Conservation (phyloP, 495 filamentous ascomycete species). For the Aspergillus avenaceus region DNA sequence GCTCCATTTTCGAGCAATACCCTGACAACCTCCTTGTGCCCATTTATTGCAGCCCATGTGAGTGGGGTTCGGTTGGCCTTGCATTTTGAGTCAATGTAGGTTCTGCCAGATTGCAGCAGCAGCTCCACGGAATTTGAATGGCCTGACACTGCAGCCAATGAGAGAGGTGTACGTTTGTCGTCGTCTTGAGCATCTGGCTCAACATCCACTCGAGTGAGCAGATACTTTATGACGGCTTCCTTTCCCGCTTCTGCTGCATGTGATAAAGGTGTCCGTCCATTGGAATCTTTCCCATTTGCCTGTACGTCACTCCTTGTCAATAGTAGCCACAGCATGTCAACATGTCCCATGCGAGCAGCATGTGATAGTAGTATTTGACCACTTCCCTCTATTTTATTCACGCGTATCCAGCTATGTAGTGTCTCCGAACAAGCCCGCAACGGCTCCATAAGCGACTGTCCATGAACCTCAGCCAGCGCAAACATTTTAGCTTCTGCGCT, state of each 20-base stretch:
- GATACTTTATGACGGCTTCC: constrained; percentile 1
- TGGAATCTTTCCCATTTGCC: background rate
- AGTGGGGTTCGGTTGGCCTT: background rate
- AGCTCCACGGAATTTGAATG: background rate
- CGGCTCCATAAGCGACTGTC: background rate
- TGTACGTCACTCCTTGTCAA: background rate
- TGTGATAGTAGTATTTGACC: background rate
- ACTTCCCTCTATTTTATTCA: background rate
- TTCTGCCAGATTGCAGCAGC: background rate
- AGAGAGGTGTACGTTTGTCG: background rate
- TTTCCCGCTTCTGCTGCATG: constrained; percentile 4
- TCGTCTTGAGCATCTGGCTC: background rate
- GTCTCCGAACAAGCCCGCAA: background rate
- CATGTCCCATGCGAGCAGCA: background rate
- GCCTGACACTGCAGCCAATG: background rate
- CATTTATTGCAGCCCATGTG: background rate
- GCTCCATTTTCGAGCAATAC: background rate
- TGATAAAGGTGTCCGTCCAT: constrained; percentile 2
- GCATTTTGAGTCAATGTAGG: background rate
- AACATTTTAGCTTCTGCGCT: background rate
- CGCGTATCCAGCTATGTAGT: background rate
- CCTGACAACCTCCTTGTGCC: background rate
- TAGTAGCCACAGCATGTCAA: background rate
- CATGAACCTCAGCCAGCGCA: background rate
- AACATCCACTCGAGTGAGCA: constrained; percentile 1